Base-by-base conservation (phyloP, 2,329 filamentous ascomycete genomes). In the Fonsecaea erecta region DNA sequence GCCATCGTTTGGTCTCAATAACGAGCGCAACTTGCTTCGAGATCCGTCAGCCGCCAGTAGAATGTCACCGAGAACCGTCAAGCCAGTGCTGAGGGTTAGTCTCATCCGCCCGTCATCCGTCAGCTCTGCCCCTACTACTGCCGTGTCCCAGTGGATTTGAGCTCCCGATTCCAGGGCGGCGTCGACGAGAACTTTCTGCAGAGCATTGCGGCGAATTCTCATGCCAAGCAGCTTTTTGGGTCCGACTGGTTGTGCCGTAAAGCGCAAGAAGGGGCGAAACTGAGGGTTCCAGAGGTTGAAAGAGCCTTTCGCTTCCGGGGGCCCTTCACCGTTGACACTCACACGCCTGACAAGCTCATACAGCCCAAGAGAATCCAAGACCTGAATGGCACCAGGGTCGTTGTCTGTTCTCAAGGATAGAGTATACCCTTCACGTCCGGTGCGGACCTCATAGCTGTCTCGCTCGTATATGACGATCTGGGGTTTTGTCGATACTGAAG, bases 41-140 rank as follows among this genome's bases (percentile, higher is more conserved):
- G 80, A 76, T 0, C 82, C 82, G 60, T 83, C 81, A 0, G 81
- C 80, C 0, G 76, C 80, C 46, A 84, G 74, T 5, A 84, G 73
- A 1, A 83, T 18, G 65, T 83, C 81, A 40, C 65, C 65, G 11
- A 56, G 28, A 14, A 63, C 63, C 21, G 52, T 60, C 18, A 51
- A 43, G 30, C 66, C 54, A n/a, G 62, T 59, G 37, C 48, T 57
- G 21, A 71, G 52, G 21, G 56, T 35, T 24, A 69, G 57, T 7
- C 34, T n/a, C 21, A 69, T 34, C 32, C 57, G 52, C 30, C 51
- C 52, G n/a, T 57, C 54, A 7, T 63, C 58, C 16, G 48, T 64
- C 53, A 60, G 51, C 40, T 70, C 54, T 16, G 63, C 63, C 28
- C 51, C 56, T 6, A 30, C 57, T 37, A 68, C 63, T 14, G 56